These are phyloP conservation scores for Singerocomus rubriflavus DNA, from an alignment of 1,284 basidiomycete genomes.

Conservation along the genomic window DNA sequence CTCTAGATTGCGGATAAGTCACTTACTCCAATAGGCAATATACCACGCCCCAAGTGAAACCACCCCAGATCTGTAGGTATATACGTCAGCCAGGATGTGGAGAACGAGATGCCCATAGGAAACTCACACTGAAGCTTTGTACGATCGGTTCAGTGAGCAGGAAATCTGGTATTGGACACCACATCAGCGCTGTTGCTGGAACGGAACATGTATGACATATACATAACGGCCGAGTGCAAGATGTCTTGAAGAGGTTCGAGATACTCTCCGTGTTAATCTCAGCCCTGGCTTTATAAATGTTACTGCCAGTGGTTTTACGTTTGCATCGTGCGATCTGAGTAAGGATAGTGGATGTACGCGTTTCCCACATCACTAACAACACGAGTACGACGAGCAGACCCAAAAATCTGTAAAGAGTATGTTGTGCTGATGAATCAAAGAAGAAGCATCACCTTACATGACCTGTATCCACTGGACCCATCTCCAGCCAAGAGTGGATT, in stretches of 20 bases:
- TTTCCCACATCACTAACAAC: constrained; percentile 56
- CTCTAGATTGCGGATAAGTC: background rate
- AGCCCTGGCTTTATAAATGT: constrained; percentile 56
- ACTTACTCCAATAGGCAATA: constrained; percentile 66
- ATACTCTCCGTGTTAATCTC: constrained; percentile 63
- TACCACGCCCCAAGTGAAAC: constrained; percentile 76
- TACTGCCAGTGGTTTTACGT: constrained; percentile 61
- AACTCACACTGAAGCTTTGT: constrained; percentile 62
- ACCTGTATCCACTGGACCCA: constrained; percentile 55
- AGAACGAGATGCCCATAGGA: background rate
- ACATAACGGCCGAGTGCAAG: constrained; percentile 43
- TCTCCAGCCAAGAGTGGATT: constrained; percentile 30
- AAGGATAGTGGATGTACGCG: constrained; percentile 61
- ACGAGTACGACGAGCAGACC: constrained; percentile 43
- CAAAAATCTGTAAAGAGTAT: constrained; percentile 38
- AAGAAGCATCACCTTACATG: constrained; percentile 35
- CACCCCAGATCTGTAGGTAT: constrained; percentile 62
- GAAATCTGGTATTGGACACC: constrained; percentile 40
- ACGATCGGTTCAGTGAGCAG: constrained; percentile 33
- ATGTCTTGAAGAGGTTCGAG: constrained; percentile 55
- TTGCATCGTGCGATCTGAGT: constrained; percentile 55
- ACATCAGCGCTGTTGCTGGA: constrained; percentile 1
- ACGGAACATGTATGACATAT: constrained; percentile 34
- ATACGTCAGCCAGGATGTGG: background rate
- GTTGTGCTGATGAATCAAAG: background rate